Conservation (phyloP, 148 eudicot genomes). For the Suaeda aralocaspica region DNA sequence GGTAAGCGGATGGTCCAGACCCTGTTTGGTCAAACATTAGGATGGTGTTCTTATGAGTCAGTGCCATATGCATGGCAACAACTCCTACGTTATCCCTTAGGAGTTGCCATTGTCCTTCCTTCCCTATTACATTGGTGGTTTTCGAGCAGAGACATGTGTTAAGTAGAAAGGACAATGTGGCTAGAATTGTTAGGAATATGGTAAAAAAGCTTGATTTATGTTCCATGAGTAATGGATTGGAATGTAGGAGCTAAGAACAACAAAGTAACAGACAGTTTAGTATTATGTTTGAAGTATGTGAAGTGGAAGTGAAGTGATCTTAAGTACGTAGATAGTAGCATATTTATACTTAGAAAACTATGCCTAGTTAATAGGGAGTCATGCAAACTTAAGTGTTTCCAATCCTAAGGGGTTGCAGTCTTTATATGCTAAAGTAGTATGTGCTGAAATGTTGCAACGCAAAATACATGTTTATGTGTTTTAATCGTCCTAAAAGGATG, state of each 20-base stretch:
- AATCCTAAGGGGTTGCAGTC: conserved; percentile 10
- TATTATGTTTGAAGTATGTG: not conserved
- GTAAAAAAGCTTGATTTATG: not conserved
- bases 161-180: not conserved
- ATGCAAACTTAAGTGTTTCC: conserved; percentile 16
- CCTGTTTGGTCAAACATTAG: conserved; percentile 51
- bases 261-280: not conserved
- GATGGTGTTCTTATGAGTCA: conserved; percentile 49
- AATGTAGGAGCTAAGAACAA: not conserved
- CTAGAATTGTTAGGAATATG: not conserved
- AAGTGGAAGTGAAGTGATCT: not conserved
- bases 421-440: conserved; percentile 5
- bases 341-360: conserved; percentile 10
- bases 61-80: conserved; percentile 63
- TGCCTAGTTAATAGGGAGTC: conserved; percentile 5
- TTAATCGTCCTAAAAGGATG: not conserved
- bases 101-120: conserved; percentile 44
- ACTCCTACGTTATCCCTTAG: conserved; percentile 52
- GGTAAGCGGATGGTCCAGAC: conserved; percentile 40
- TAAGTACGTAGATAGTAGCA: not conserved
- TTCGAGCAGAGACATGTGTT: not conserved
- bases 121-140: conserved; percentile 4
- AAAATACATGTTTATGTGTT: conserved; percentile 15
- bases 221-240: not conserved
- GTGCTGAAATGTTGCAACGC: conserved; percentile 19